Percentiles rank a stretch among this genome's conserved stretches.
These are phyloP conservation scores for Anisodus acutangulus DNA, from an alignment of 257 asterid species.

Conservation along the genomic window DNA sequence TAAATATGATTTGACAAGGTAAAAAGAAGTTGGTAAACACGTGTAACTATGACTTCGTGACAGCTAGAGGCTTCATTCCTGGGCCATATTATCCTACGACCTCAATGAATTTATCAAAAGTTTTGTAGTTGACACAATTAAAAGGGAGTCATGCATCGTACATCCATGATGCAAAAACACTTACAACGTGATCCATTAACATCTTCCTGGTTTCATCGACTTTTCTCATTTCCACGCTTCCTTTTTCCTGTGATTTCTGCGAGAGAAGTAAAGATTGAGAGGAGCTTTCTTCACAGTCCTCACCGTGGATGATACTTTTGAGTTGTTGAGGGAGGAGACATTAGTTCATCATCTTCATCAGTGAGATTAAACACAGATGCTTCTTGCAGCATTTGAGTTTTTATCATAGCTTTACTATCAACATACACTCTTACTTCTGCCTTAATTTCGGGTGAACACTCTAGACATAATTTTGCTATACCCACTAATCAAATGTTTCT, in stretches of 20 bases:
- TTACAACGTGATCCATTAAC: not conserved
- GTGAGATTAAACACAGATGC: not conserved
- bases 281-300: not conserved
- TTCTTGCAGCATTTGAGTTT: not conserved
- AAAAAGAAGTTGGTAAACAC: too few species aligned
- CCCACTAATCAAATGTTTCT: not conserved
- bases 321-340: not conserved
- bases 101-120: constrained; percentile 2
- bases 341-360: not conserved
- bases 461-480: too few species aligned
- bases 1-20: too few species aligned
- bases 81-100: not conserved
- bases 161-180: not conserved
- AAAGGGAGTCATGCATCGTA: not conserved
- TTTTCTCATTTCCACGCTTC: not conserved
- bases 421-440: not conserved
- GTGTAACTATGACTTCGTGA: not conserved
- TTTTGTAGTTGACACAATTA: not conserved
- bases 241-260: not conserved
- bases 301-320: not conserved
- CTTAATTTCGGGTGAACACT: not conserved
- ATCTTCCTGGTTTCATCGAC: not conserved
- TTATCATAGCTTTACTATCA: not conserved
- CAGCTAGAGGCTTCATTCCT: not conserved
- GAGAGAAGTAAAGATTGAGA: not conserved